These are phyloP conservation scores for Alternaria angustiovoidea DNA, from an alignment of 2,329 filamentous ascomycete genomes.

Conservation along the genomic window DNA sequence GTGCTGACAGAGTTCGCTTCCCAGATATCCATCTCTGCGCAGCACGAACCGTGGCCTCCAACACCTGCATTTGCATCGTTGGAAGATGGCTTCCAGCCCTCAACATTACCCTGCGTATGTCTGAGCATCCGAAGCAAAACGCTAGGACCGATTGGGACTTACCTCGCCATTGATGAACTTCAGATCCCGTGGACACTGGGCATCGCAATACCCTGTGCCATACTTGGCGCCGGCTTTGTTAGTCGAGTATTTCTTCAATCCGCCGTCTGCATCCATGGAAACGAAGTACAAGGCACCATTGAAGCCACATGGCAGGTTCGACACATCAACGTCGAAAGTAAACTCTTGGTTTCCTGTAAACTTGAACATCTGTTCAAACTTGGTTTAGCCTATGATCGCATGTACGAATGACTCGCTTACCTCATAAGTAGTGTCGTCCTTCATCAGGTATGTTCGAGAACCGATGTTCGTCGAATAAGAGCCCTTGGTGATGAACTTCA, in stretches of 20 bases:
- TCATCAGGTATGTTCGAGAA: conserved; percentile 49
- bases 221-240: conserved; percentile 62
- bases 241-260: conserved; percentile 57
- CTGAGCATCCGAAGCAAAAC: background rate
- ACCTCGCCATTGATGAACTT: conserved; percentile 60
- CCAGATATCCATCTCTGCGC: conserved; percentile 69
- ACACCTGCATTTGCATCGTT: conserved; percentile 64
- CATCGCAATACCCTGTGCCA: conserved; percentile 52
- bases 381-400: background rate
- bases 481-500: conserved; percentile 65
- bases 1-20: conserved; percentile 71
- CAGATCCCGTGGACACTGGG: conserved; percentile 52
- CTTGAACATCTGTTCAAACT: conserved; percentile 41
- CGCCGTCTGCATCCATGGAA: conserved; percentile 69
- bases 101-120: conserved; percentile 58
- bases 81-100: conserved; percentile 60
- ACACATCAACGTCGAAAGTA: conserved; percentile 57
- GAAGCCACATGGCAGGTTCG: conserved; percentile 71
- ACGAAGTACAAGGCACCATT: conserved; percentile 65
- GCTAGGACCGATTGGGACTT: background rate
- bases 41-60: conserved; percentile 67
- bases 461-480: conserved; percentile 52
- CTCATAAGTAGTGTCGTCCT: conserved; percentile 41
- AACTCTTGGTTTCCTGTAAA: conserved; percentile 57
- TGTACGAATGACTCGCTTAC: background rate